Evolutionary conservation across 2,329 filamentous ascomycete species (phyloP).

Genomic region (Ramichloridium luteum): DNA sequence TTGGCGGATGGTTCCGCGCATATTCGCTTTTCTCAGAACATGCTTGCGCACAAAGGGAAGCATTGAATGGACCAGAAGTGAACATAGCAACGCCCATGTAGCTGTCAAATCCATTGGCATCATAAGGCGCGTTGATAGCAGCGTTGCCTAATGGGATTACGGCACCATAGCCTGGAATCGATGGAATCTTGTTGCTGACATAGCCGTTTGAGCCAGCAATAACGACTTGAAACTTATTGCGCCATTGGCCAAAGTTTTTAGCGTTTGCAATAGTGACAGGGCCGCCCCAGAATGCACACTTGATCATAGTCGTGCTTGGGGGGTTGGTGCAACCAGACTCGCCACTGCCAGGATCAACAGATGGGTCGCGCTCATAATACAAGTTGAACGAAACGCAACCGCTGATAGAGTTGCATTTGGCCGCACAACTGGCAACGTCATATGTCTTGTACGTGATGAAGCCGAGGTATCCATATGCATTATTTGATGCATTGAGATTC

Average conservation of each 20-base stretch:
- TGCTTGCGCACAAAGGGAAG: conserved; percentile 14
- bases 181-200: conserved; percentile 5
- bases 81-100: conserved; percentile 16
- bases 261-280: conserved; percentile 7
- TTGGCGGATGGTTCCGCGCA: conserved; percentile 15
- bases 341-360: conserved; percentile 21
- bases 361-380: conserved; percentile 25
- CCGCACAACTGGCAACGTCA: conserved; percentile 11
- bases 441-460: conserved; percentile 9
- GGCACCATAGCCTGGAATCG: conserved; percentile 6
- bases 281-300: conserved; percentile 13
- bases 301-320: conserved; percentile 9
- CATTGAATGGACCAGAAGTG: conserved; percentile 13
- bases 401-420: conserved; percentile 11
- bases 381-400: conserved; percentile 16
- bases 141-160: no score
- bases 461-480: conserved; percentile 8
- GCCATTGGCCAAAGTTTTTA: conserved; percentile 12
- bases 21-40: conserved; percentile 15
- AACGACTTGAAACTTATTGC: conserved; percentile 14
- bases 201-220: conserved; percentile 13
- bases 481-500: no score
- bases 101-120: conserved; percentile 20
- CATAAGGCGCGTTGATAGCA: conserved; percentile 23
- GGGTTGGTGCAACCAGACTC: conserved; percentile 11